Evolutionary conservation across 2,329 filamentous ascomycete genomes (phyloP).

Genomic region (Chlorencoelia australis): DNA sequence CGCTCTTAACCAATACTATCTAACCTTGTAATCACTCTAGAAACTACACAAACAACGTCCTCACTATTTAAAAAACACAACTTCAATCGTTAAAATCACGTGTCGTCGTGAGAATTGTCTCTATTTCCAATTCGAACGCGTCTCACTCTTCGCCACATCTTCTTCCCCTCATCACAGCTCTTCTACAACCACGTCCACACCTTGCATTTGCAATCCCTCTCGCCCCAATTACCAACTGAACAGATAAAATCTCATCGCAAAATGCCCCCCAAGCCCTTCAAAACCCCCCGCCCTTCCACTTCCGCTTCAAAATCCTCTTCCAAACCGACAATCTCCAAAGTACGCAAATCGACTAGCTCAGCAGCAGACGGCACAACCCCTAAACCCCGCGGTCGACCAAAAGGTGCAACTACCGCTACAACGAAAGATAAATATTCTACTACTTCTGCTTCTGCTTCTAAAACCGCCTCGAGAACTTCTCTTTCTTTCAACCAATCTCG

Average conservation of each 20-base stretch:
- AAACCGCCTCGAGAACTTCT: neutral
- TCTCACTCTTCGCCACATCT: neutral
- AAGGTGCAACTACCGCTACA: conserved; percentile 4
- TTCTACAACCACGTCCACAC: too few species aligned
- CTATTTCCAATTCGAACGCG: neutral
- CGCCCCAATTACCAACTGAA: neutral
- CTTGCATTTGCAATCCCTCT: neutral
- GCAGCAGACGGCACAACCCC: neutral
- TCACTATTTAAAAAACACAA: too few species aligned
- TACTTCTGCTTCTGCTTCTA: neutral
- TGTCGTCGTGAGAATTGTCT: conserved; percentile 2
- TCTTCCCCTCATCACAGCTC: too few species aligned
- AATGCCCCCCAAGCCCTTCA: conserved; percentile 27
- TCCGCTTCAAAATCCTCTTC: conserved; percentile 7
- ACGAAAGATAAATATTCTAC: conserved; percentile 4
- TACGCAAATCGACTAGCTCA: conserved; percentile 3
- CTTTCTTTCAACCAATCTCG: neutral
- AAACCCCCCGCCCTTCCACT: conserved; percentile 18
- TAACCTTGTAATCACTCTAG: too few species aligned
- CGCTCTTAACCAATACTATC: neutral
- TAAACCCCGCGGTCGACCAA: conserved; percentile 10
- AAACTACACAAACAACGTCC: too few species aligned
- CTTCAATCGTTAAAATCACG: neutral
- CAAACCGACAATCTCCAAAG: neutral
- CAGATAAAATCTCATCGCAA: neutral